Base-by-base conservation (phyloP, 495 filamentous ascomycete genomes). In the Aspergillus biplanus region DNA sequence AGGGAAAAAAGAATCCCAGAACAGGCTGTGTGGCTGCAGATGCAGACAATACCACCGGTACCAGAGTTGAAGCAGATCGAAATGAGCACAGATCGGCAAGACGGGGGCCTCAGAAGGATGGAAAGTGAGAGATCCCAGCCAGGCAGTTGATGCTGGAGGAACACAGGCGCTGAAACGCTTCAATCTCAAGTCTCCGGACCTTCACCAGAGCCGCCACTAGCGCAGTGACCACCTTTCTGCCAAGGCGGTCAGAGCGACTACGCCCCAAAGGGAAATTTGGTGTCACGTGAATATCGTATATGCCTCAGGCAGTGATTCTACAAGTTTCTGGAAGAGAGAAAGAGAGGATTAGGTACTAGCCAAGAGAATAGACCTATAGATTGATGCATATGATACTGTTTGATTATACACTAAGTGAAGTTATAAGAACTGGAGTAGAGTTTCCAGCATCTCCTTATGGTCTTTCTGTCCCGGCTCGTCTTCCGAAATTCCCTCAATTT, bases 401-500 rank as follows among this genome's bases (percentile, higher is more conserved):
- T 48, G 27, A 31, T 56, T 50, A 18, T 48, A 56, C 16, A 50
- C 16, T 64, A 47, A 11, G 46, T 37, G 21, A 47, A n/a, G 46
- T 73, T 75, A 78, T 60, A 90, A 65, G 67, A 88, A 89, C 58
- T 84, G 77, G 55, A 90, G 73, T 52, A 93, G 73, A 7, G 90
- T 88, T 55, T 73, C 77, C 39, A 93, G 80, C 89, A 93, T 92
- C 62, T 90, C 89, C 67, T 79, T 84, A 42, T 83, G 78, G 55
- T 88, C 88, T 67, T 82, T 85, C 54, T 79, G 78, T 21, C 85
- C 85, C 5, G 78, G 79, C 21, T 84, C 81, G 21, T 84, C 80
- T 15, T 77, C 78, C 32, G 80, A 78, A 15, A 92, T 79, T n/a
- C 82, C 88, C 12, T 86, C 79, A 35, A 89, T 76, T 82, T 91